These are phyloP conservation scores for Skeletonema tropicum DNA, from an alignment of 108 stramenopile genomes.

Conservation along the genomic window DNA sequence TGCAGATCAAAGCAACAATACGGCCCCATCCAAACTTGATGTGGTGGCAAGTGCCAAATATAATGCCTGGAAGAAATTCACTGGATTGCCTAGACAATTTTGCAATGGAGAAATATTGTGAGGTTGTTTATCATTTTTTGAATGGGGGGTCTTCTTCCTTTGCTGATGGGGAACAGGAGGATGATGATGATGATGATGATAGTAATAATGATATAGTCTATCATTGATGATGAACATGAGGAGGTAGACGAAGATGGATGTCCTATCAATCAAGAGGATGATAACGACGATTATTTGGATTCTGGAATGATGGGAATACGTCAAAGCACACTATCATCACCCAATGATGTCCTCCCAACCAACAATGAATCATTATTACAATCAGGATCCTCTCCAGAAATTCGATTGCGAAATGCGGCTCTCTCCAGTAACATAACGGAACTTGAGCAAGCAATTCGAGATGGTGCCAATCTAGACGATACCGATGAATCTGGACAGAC, in stretches of 20 bases:
- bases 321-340: constrained; percentile 29
- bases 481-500: constrained; percentile 73
- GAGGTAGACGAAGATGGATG: constrained; percentile 57
- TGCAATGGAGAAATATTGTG: constrained; percentile 72
- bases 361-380: constrained; percentile 14
- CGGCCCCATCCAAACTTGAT: constrained; percentile 55
- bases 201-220: constrained; percentile 40
- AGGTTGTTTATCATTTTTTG: constrained; percentile 58
- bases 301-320: constrained; percentile 43
- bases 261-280: constrained; percentile 48
- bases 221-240: constrained; percentile 40
- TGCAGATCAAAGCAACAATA: constrained; percentile 25
- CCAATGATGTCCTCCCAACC: neutral
- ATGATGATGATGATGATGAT: constrained; percentile 31
- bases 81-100: constrained; percentile 47
- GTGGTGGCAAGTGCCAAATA: constrained; percentile 74
- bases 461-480: constrained; percentile 47
- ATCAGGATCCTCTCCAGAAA: constrained; percentile 26
- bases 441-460: constrained; percentile 35
- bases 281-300: constrained; percentile 43
- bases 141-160: constrained; percentile 37
- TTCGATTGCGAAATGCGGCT: constrained; percentile 59
- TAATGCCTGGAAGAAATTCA: constrained; percentile 66
- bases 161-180: neutral
- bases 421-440: constrained; percentile 34